phyloP scores from a whole-genome alignment of 768 basidiomycete genomes.

The Mycena floridula region DNA sequence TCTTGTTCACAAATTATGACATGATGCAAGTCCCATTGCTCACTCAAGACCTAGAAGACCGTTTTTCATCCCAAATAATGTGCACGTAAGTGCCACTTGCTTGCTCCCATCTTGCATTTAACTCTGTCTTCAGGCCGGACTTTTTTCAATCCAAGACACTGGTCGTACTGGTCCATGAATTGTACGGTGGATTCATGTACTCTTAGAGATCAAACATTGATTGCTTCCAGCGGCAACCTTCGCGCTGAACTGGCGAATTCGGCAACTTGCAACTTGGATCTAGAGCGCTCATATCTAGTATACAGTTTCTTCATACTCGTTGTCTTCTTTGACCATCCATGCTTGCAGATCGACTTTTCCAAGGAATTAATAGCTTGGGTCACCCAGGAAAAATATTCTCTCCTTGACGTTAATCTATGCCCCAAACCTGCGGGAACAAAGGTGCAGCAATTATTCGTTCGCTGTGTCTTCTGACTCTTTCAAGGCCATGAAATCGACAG shows the following conservation, averaged over 20 bases:
- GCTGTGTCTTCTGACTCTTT: constrained; percentile 1
- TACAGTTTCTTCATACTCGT: constrained; percentile 11
- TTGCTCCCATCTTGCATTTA: neutral
- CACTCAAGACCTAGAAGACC: constrained; percentile 53
- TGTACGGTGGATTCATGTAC: constrained; percentile 48
- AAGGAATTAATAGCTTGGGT: constrained; percentile 79
- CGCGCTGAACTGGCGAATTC: constrained; percentile 77
- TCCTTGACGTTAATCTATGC: constrained; percentile 86
- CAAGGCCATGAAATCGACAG: constrained; percentile 35
- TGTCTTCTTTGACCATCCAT: neutral
- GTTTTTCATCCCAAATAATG: constrained; percentile 79
- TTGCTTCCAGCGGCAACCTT: constrained; percentile 68
- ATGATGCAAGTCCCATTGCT: constrained; percentile 83
- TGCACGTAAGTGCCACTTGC: constrained; percentile 66
- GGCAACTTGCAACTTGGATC: constrained; percentile 60
- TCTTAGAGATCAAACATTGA: constrained; percentile 1
- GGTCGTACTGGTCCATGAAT: constrained; percentile 90
- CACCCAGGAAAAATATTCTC: constrained; percentile 52
- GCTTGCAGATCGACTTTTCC: constrained; percentile 72
- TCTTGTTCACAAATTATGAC: constrained; percentile 66
- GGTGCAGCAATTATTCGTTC: constrained; percentile 18
- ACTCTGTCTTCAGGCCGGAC: constrained; percentile 47
- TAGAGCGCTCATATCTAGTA: constrained; percentile 86
- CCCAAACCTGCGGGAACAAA: constrained; percentile 44
- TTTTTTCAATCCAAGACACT: constrained; percentile 73